Percentiles rank a stretch among this genome's conserved stretches.
These are phyloP conservation scores for Geotrichum klebahnii DNA, from an alignment of 1,139 yeast genomes.

Conservation along the genomic window DNA sequence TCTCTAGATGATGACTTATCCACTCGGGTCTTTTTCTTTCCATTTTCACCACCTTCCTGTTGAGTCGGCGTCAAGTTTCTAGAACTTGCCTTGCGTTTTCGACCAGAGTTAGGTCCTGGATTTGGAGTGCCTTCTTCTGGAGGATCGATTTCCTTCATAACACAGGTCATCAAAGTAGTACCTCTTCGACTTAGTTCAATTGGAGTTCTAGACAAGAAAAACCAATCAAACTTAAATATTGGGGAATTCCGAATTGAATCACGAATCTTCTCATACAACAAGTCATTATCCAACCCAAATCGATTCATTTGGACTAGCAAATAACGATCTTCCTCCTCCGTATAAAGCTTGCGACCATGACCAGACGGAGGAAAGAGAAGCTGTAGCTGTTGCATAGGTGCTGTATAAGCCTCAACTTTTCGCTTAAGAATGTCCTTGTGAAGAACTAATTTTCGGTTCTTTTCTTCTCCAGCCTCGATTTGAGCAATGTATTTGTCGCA, in stretches of 20 bases:
- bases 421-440: constrained; percentile 64
- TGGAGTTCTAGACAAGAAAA: constrained; percentile 75
- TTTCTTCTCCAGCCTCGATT: constrained; percentile 84
- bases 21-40: background rate
- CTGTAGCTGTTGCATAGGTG: constrained; percentile 71
- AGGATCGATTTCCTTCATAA: constrained; percentile 69
- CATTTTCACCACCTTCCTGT: background rate
- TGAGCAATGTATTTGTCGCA: constrained; percentile 79
- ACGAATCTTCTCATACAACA: constrained; percentile 69
- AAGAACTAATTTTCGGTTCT: constrained; percentile 54
- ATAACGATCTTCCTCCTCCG: constrained; percentile 83
- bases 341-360: constrained; percentile 78
- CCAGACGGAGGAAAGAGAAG: constrained; percentile 80
- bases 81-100: constrained; percentile 6
- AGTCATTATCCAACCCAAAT: constrained; percentile 68
- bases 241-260: constrained; percentile 71
- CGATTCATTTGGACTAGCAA: constrained; percentile 67
- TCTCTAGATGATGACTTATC: background rate
- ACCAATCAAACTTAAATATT: constrained; percentile 85
- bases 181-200: constrained; percentile 81
- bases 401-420: constrained; percentile 59
- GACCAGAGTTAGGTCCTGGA: background rate
- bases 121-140: background rate
- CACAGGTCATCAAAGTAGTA: constrained; percentile 69
- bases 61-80: constrained; percentile 5